These are phyloP conservation scores for Metarhizium humberi DNA, from an alignment of 2,329 filamentous ascomycete genomes.

Conservation along the genomic window DNA sequence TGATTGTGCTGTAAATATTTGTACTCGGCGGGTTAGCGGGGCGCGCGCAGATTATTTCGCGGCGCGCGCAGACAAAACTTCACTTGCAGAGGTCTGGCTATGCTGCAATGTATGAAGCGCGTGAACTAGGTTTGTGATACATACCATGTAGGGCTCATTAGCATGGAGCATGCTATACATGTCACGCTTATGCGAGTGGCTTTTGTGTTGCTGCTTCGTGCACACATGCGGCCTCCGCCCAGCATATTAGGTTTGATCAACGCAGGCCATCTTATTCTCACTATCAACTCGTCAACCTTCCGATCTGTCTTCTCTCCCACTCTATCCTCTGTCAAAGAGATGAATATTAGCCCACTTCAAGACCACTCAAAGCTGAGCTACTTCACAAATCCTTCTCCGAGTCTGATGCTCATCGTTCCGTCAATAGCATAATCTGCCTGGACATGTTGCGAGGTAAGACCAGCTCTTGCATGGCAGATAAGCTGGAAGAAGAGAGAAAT, in stretches of 20 bases:
- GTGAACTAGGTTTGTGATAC: no score
- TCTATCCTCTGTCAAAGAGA: conserved; percentile 5
- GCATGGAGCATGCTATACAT: no score
- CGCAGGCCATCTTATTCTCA: conserved; percentile 28
- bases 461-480: not conserved
- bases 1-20: no score
- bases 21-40: no score
- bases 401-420: not conserved
- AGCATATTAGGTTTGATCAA: conserved; percentile 13
- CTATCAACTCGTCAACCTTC: conserved; percentile 21
- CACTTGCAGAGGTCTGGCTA: no score
- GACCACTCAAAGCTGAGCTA: conserved; percentile 11
- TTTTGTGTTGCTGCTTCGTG: not conserved
- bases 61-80: no score
- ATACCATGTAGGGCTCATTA: no score
- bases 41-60: no score
- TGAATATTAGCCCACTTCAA: conserved; percentile 6
- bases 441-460: not conserved
- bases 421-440: not conserved
- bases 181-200: no score
- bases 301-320: conserved; percentile 17
- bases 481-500: not conserved
- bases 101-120: no score
- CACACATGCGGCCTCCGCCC: not conserved
- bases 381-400: not conserved